Base-by-base conservation (phyloP, 1,284 basidiomycete genomes). In the Cutaneotrichosporon daszewskae region DNA sequence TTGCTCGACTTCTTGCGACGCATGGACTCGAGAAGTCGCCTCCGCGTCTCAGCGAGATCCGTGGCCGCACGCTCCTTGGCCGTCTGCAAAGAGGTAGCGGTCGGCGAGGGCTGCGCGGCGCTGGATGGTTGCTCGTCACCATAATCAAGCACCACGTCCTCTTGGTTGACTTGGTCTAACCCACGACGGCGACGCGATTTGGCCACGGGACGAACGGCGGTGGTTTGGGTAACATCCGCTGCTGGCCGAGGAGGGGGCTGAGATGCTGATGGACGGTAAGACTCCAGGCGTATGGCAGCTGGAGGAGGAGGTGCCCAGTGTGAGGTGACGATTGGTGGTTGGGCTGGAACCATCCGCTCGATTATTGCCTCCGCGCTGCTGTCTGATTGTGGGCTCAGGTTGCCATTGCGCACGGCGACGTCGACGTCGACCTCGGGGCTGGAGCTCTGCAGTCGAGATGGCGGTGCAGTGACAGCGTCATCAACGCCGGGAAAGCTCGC, bases 11-110 rank as follows among this genome's bases (percentile, higher is more conserved):
- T 48, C 11, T 49, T 47, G 14, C 31, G 26, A 6, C 51, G 49
- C 61, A 64, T 59, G 20, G 61, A 64, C 32, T 59, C 63, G 18
- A 67, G 29, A 0, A 53, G 58, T 17, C 60, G 59, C 4, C 62
- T 44, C 5, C 59, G 45, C 3, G 50, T 59, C 28, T 64, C 65
- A 1, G 59, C 51, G 4, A 67, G 42, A 13, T 54, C 55, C 8
- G 45, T 28, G 1, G 54, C 45, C n/a, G n/a, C n/a, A n/a, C n/a
- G n/a, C n/a, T n/a, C n/a, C n/a, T n/a, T n/a, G n/a, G n/a, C n/a
- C n/a, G n/a, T n/a, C n/a, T n/a, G n/a, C n/a, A n/a, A n/a, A n/a
- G n/a, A n/a, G n/a, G n/a, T n/a, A n/a, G n/a, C n/a, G n/a, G n/a
- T n/a, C n/a, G n/a, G n/a, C n/a, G n/a, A n/a, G n/a, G n/a, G n/a